phyloP scores from a whole-genome alignment of 2,329 filamentous ascomycete genomes.

The Nemania sp. region DNA sequence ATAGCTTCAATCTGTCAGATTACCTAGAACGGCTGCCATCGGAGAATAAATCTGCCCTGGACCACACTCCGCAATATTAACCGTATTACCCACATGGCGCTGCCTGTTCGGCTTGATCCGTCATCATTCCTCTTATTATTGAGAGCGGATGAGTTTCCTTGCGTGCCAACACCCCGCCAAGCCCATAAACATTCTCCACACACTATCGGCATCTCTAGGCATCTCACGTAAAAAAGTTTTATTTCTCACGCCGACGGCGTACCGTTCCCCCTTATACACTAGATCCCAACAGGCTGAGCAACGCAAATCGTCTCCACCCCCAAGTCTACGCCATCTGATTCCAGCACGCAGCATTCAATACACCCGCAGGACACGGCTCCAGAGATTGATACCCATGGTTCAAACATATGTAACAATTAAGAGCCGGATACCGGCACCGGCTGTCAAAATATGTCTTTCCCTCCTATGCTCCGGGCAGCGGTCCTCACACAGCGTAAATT shows the following conservation, averaged over 20 bases:
- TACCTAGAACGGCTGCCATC: constrained; percentile 6
- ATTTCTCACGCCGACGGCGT: too few relatives aligned
- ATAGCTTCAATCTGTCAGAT: too few relatives aligned
- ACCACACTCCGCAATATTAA: constrained; percentile 15
- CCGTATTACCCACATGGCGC: constrained; percentile 25
- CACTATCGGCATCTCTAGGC: not conserved
- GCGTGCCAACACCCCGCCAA: constrained; percentile 14
- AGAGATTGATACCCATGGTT: too few relatives aligned
- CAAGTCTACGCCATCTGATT: too few relatives aligned
- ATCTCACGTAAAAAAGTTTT: constrained; percentile 21
- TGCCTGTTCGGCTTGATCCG: constrained; percentile 8
- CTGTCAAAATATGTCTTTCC: not conserved
- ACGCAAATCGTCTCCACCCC: too few relatives aligned
- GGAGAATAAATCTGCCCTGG: constrained; percentile 24
- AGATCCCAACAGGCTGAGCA: too few relatives aligned
- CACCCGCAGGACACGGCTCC: constrained; percentile 11
- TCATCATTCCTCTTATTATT: constrained; percentile 8
- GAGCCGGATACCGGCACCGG: constrained; percentile 11
- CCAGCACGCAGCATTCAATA: constrained; percentile 17
- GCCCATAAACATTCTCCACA: not conserved
- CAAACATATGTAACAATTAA: too few relatives aligned
- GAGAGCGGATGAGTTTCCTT: constrained; percentile 12
- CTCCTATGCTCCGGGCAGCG: too few relatives aligned
- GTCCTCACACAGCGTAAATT: not conserved
- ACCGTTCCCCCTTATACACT: too few relatives aligned